These are phyloP conservation scores for Tulasnella calospora DNA, from an alignment of 768 basidiomycete species.

Conservation along the genomic window DNA sequence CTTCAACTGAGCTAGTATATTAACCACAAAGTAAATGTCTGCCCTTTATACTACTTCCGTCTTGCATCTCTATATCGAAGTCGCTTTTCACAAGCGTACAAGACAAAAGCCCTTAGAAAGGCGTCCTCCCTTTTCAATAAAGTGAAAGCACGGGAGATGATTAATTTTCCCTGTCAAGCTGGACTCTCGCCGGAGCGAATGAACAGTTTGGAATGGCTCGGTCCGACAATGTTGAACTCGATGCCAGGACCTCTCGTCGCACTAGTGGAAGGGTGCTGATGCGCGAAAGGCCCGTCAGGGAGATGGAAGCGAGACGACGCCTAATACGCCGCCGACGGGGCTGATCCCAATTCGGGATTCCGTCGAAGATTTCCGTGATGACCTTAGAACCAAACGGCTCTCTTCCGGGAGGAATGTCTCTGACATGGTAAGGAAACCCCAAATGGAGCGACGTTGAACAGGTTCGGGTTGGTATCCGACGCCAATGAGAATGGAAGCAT, in stretches of 20 bases:
- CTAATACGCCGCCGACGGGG: not conserved
- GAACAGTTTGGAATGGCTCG: not conserved
- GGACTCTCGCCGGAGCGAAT: not conserved
- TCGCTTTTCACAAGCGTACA: not conserved
- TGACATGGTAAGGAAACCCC: not conserved
- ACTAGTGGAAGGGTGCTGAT: not conserved
- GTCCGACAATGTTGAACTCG: not conserved
- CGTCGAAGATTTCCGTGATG: not conserved
- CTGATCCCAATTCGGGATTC: not conserved
- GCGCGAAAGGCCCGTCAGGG: not conserved
- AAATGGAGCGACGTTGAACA: not conserved
- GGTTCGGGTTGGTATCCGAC: not conserved
- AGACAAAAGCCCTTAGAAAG: not conserved
- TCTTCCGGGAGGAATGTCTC: not conserved
- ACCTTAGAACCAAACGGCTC: not conserved
- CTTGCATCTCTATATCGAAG: not conserved
- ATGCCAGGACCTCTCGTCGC: not conserved
- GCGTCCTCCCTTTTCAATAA: not conserved
- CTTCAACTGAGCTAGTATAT: not conserved
- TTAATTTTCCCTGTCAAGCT: not conserved
- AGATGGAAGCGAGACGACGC: not conserved
- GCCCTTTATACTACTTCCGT: not conserved
- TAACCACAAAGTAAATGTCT: not conserved
- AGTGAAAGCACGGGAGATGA: not conserved
- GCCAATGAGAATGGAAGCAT: not conserved